Evolutionary conservation across 768 basidiomycete species (phyloP).

Genomic region (Lentinula sp.): DNA sequence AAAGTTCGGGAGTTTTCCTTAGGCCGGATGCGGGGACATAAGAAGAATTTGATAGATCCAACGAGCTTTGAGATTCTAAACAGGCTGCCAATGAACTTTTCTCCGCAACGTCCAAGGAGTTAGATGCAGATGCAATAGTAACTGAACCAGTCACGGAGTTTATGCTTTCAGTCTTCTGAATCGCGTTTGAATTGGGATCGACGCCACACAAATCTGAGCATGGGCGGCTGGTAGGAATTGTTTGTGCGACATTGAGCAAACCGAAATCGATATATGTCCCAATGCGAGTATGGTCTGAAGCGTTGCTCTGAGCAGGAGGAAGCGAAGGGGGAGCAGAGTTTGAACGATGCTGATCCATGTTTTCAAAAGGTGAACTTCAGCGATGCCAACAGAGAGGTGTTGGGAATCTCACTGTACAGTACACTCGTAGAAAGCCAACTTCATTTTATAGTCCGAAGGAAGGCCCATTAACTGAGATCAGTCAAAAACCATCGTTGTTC

Average conservation of each 20-base stretch:
- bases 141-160: not conserved
- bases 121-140: not conserved
- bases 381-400: not conserved
- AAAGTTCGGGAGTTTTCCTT: conserved; percentile 22
- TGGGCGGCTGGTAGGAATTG: not conserved
- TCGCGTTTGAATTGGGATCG: not conserved
- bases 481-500: conserved; percentile 1
- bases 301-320: not conserved
- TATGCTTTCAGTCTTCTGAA: not conserved
- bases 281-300: not conserved
- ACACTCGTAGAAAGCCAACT: not conserved
- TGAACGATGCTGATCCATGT: not conserved
- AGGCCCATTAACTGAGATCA: not conserved
- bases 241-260: not conserved
- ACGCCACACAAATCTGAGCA: not conserved
- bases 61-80: not conserved
- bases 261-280: not conserved
- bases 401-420: not conserved
- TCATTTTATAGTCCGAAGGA: not conserved
- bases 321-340: not conserved
- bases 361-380: not conserved
- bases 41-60: not conserved
- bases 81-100: not conserved
- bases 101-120: not conserved
- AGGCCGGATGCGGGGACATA: not conserved